These are phyloP conservation scores for Euryodendron excelsum DNA, from an alignment of 148 eudicot species.

Conservation along the genomic window DNA sequence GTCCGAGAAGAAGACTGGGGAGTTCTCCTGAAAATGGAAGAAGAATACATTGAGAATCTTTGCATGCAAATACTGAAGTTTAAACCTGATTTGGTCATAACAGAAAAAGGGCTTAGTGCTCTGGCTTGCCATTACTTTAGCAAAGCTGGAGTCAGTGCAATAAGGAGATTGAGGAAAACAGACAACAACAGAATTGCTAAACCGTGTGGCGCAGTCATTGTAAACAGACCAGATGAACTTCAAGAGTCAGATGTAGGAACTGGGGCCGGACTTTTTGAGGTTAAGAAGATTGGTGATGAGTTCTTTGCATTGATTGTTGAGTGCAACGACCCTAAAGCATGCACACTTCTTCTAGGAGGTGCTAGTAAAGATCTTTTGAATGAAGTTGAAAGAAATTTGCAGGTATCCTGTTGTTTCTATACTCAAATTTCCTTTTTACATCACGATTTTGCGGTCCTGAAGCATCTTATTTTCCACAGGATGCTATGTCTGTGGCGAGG, in stretches of 20 bases:
- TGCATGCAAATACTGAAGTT: slow-evolving; percentile 80
- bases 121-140: slow-evolving; percentile 88
- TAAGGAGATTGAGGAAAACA: slow-evolving; percentile 86
- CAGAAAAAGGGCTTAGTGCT: slow-evolving; percentile 92
- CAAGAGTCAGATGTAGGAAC: slow-evolving; percentile 94
- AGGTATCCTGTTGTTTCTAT: slow-evolving; percentile 39
- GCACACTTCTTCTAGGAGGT: slow-evolving; percentile 80
- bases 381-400: slow-evolving; percentile 94
- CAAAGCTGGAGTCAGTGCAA: slow-evolving; percentile 95
- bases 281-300: slow-evolving; percentile 92
- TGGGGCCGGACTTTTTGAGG: slow-evolving; percentile 93
- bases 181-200: slow-evolving; percentile 90
- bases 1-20: slow-evolving; percentile 92
- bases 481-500: slow-evolving; percentile 91
- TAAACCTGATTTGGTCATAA: slow-evolving; percentile 85
- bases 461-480: slow-evolving; percentile 40
- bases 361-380: slow-evolving; percentile 91
- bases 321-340: slow-evolving; percentile 92
- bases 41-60: slow-evolving; percentile 79
- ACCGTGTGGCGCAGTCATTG: slow-evolving; percentile 93
- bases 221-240: slow-evolving; percentile 89
- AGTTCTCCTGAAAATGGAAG: slow-evolving; percentile 80
- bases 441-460: slow-evolving; percentile 13
- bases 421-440: not conserved
- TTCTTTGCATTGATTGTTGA: slow-evolving; percentile 83